These are phyloP conservation scores for Pseudogymnoascus pannorum DNA, from an alignment of 2,329 filamentous ascomycete species.

Conservation along the genomic window DNA sequence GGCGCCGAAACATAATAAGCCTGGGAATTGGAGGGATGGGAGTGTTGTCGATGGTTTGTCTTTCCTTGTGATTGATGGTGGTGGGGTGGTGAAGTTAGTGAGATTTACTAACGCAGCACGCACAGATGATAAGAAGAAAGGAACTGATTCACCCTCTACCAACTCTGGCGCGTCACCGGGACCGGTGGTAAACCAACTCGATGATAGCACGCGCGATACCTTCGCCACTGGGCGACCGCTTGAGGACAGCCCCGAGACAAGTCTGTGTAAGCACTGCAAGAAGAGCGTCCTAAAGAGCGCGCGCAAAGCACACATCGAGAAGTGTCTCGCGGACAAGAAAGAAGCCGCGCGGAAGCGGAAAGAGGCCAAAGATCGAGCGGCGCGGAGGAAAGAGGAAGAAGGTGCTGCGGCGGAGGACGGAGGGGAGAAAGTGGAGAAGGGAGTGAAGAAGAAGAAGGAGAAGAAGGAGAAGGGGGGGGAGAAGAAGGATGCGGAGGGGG, in stretches of 20 bases:
- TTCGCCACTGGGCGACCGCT: constrained; percentile 78
- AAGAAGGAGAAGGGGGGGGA: constrained; percentile 28
- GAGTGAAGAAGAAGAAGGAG: constrained; percentile 16
- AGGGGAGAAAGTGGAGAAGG: constrained; percentile 30
- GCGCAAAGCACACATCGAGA: constrained; percentile 71
- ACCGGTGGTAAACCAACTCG: constrained; percentile 59
- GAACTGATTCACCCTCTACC: constrained; percentile 34
- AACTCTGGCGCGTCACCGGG: constrained; percentile 41
- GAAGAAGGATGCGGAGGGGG: constrained; percentile 27
- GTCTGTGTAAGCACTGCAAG: constrained; percentile 91
- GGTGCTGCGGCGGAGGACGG: constrained; percentile 31
- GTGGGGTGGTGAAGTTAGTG: neutral
- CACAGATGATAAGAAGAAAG: constrained; percentile 50
- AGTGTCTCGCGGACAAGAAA: constrained; percentile 62
- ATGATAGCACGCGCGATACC: constrained; percentile 67
- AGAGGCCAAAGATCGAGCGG: constrained; percentile 26
- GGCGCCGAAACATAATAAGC: constrained; percentile 54
- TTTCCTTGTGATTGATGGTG: constrained; percentile 10
- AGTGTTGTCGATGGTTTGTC: constrained; percentile 52
- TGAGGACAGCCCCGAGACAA: constrained; percentile 69
- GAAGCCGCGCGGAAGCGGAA: constrained; percentile 30
- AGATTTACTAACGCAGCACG: neutral
- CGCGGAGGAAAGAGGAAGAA: constrained; percentile 34
- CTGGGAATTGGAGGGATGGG: constrained; percentile 66
- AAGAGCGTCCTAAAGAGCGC: constrained; percentile 72